phyloP scores from a whole-genome alignment of 345 rosid species.

The Theobroma cacao region DNA sequence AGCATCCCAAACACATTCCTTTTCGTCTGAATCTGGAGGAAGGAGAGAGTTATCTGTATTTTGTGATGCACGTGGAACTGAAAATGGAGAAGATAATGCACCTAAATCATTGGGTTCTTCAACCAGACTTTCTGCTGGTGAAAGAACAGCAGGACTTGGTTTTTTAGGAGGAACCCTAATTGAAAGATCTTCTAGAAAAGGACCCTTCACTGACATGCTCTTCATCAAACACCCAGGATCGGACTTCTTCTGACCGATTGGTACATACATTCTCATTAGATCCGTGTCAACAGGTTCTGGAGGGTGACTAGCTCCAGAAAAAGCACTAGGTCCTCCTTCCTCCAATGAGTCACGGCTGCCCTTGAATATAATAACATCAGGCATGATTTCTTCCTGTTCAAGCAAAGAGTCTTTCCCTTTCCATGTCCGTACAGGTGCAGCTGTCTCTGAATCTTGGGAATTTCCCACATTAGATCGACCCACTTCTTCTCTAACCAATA shows the following conservation, averaged over 20 bases:
- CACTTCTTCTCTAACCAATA: slow-evolving; percentile 44
- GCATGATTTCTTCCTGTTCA: slow-evolving; percentile 42
- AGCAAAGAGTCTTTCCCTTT: slow-evolving; percentile 49
- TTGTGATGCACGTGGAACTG: slow-evolving; percentile 56
- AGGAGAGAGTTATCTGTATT: slow-evolving; percentile 58
- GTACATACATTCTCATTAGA: slow-evolving; percentile 70
- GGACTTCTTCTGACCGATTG: slow-evolving; percentile 57
- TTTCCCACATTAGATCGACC: slow-evolving; percentile 30
- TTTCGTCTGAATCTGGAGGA: slow-evolving; percentile 70
- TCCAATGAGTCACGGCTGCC: slow-evolving; percentile 54
- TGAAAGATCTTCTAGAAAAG: slow-evolving; percentile 72
- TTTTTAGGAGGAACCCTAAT: slow-evolving; percentile 60
- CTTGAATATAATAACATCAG: slow-evolving; percentile 42
- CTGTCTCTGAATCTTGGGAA: slow-evolving; percentile 26
- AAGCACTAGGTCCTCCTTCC: slow-evolving; percentile 64
- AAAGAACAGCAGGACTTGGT: slow-evolving; percentile 45
- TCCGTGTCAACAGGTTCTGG: slow-evolving; percentile 88
- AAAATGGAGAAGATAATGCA: slow-evolving; percentile 50
- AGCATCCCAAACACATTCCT: slow-evolving; percentile 96
- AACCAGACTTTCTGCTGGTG: slow-evolving; percentile 65
- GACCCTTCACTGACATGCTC: slow-evolving; percentile 68
- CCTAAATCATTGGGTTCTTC: slow-evolving; percentile 57
- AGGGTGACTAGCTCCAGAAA: slow-evolving; percentile 96
- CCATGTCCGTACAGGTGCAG: slow-evolving; percentile 49
- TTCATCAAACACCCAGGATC: slow-evolving; percentile 68